These are phyloP conservation scores for Ceratocystis ficicola DNA, from an alignment of 2,329 filamentous ascomycete species.

Conservation along the genomic window DNA sequence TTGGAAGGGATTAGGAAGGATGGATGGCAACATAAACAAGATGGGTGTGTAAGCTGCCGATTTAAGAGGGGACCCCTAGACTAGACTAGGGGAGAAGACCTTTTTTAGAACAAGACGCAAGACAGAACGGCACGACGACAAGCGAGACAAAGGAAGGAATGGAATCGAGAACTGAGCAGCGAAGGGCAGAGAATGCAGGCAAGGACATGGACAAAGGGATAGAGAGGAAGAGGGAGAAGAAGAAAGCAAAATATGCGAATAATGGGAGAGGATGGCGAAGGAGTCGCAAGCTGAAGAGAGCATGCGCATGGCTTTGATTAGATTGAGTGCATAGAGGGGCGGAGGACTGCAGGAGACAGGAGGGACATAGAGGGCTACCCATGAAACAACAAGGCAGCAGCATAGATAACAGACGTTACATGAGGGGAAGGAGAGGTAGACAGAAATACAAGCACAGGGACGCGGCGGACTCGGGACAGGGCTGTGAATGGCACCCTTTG, in stretches of 20 bases:
- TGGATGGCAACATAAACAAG: not conserved
- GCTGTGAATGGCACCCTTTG: too few relatives aligned
- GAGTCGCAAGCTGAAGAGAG: too few relatives aligned
- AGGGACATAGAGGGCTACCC: too few relatives aligned
- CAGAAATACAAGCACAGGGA: too few relatives aligned
- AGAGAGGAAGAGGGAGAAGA: not conserved
- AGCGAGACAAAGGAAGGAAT: conserved; percentile 2
- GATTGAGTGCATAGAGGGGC: too few relatives aligned
- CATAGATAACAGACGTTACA: too few relatives aligned
- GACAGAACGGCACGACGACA: not conserved
- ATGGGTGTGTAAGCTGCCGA: not conserved
- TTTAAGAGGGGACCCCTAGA: not conserved
- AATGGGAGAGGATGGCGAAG: not conserved
- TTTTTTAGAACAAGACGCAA: not conserved
- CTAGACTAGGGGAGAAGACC: too few relatives aligned
- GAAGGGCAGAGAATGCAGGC: not conserved
- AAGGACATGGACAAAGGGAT: not conserved
- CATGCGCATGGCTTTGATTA: too few relatives aligned
- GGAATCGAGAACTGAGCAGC: not conserved
- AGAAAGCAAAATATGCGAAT: not conserved
- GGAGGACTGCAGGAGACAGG: too few relatives aligned
- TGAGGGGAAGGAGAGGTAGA: too few relatives aligned
- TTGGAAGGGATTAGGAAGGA: not conserved
- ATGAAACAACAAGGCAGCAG: too few relatives aligned
- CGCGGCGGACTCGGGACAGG: too few relatives aligned